These are phyloP conservation scores for Boeremia exigua DNA, from an alignment of 2,329 filamentous ascomycete species.

Conservation along the genomic window DNA sequence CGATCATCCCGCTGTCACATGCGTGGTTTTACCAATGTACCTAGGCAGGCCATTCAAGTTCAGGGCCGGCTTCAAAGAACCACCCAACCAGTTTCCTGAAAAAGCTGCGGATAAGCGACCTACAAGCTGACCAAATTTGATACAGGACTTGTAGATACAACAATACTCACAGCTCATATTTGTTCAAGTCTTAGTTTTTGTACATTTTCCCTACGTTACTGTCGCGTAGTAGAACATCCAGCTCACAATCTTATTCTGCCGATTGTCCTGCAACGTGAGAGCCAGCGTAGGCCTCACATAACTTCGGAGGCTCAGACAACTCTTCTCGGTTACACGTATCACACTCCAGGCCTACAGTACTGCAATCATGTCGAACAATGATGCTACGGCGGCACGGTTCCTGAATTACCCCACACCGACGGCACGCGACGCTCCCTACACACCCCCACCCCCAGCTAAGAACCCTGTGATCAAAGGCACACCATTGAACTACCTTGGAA, in stretches of 20 bases:
- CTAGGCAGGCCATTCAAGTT: neutral
- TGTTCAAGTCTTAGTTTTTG: no score
- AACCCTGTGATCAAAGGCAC: conserved; percentile 75
- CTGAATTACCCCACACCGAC: conserved; percentile 46
- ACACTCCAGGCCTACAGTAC: neutral
- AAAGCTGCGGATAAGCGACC: no score
- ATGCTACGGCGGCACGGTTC: conserved; percentile 29
- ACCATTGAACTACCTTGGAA: conserved; percentile 66
- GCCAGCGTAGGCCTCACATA: neutral
- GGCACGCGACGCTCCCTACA: conserved; percentile 41
- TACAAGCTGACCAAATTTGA: no score
- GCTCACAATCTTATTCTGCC: no score
- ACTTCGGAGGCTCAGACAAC: neutral
- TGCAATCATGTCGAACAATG: conserved; percentile 29
- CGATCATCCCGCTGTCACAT: conserved; percentile 6
- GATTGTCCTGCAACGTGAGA: neutral
- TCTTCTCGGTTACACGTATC: neutral
- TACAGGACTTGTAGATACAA: no score
- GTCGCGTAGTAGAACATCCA: no score
- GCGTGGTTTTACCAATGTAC: neutral
- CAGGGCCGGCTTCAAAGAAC: neutral
- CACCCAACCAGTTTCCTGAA: no score
- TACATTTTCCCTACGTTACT: no score
- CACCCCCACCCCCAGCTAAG: conserved; percentile 47
- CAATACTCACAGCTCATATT: no score